Base-by-base conservation (phyloP, 768 basidiomycete genomes). In the Hericium rajendrae region DNA sequence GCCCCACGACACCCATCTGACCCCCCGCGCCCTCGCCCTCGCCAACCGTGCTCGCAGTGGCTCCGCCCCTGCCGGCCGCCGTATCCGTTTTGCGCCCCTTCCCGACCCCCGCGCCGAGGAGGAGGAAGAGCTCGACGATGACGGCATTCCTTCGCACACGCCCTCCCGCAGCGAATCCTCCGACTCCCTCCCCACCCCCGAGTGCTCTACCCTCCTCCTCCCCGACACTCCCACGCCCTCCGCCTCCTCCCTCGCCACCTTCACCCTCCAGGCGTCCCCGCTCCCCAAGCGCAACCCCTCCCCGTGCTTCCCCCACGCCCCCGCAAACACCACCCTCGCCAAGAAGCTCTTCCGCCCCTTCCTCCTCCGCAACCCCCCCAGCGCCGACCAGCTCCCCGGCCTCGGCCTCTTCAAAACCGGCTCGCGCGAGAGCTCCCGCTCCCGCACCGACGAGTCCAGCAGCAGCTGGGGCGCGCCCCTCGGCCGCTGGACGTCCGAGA, bases 341-440 rank as follows among this genome's bases (percentile, higher is more conserved):
- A 55, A 59, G 51, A 53, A 58, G 2, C 26, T 55, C 3, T 40
- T 53, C 59, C 67, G 46, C 52, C 57, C 53, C 6, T 65, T 64
- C 61, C 59, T 58, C 38, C 58, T 63, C 54, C 54, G 58, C n/a
- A 46, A 40, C 38, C n/a, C 60, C 22, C 50, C 41, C 50, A 26
- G 40, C 53, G 4, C 48, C 59, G 50, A 52, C 57, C 41, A 38
- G 40, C 50, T 48, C 57, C 28, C 43, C 59, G 37, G 54, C 59
- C 39, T 53, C 22, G 67, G 68, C 62, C 60, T 64, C 57, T 63
- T 66, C 67, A 62, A 41, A 41, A 58, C 39, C 61, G 37, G 41
- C 57, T 88, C 82, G 13, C 78, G 76, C 63, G 91, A 90, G 55
- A 91, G 71, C 38, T 91, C 70, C 28, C 76, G 75, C 40, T 91